Base-by-base conservation (phyloP, 2,329 filamentous ascomycete genomes). In the Botrytis hyacinthi region DNA sequence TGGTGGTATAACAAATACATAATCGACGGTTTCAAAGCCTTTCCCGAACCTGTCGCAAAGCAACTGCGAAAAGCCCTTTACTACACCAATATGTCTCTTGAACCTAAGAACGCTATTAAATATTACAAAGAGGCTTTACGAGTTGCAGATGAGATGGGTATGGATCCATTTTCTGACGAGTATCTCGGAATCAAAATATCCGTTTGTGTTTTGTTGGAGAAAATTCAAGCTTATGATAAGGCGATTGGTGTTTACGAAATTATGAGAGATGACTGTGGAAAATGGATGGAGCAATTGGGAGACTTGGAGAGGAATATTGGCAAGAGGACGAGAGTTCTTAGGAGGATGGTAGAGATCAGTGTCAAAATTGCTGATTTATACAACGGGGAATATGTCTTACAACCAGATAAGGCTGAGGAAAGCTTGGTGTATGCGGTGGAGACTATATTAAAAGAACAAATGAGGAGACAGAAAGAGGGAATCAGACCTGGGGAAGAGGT, bases 111-210 rank as follows among this genome's bases (percentile, higher is more conserved):
- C 72, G 95, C 95, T 0, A 85, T 97, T 74, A 92, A 93, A 77
- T 93, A 93, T 82, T 98, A 97, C 82, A 91, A 91, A 78, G 88
- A 92, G 76, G 94, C 95, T 4, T 85, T 98, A 73, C 86, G 90
- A 75, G 87, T 92, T 70, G 94, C 94, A 73, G 85, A 90, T 68
- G 90, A 93, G 79, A 80, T 92, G 69, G 90, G 90, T 0, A 89
- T 99, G 84, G 94, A 98, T 80, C 93, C 93, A 0, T 97, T 95
- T 81, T 95, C 93, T 6, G 93, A 98, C 78, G 95, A 98, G 81
- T 91, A 98, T 48, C 87, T 98, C 77, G 96, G 96, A 14, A 90
- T 98, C 70, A 93, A 94, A 80, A 91, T 98, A 69, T 90, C 95
- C 80, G 86, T 97, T 14, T 90, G 93, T 1, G 87, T 87, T 16